Percentiles rank a stretch among this genome's conserved stretches.
Conservation (phyloP, 2,329 filamentous ascomycete genomes). For the Neurospora crassa region DNA sequence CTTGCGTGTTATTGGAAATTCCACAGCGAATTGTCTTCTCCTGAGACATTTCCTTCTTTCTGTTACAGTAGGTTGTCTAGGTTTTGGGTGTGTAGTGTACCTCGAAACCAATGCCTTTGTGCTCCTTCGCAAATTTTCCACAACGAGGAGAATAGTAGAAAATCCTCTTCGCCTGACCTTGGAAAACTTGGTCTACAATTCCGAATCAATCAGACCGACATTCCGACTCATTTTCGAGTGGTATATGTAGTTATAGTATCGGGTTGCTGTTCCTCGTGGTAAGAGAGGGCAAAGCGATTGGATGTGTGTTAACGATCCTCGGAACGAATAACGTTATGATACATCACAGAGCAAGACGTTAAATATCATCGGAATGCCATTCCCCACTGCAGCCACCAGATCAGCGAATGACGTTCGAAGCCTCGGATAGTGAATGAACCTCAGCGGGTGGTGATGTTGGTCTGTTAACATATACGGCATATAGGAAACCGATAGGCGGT, state of each 20-base stretch:
- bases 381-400: not conserved
- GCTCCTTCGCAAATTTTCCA: not conserved
- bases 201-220: conserved; percentile 4
- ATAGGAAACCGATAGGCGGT: not conserved
- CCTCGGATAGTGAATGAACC: not conserved
- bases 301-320: not conserved
- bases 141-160: not conserved
- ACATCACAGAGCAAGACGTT: not conserved
- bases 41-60: not conserved
- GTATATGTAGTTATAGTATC: not conserved
- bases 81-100: not conserved
- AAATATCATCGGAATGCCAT: not conserved
- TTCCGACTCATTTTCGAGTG: not conserved
- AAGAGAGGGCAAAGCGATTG: not conserved
- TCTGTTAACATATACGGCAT: not conserved
- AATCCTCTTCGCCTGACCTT: not conserved
- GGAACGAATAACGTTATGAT: not conserved
- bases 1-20: not conserved
- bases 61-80: not conserved
- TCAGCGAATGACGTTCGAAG: not conserved
- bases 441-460: not conserved
- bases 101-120: not conserved
- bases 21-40: not conserved
- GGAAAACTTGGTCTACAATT: not conserved
- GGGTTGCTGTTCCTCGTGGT: not conserved